phyloP scores from a whole-genome alignment of 805 yeast genomes.

The Yarrowia alimentaria region DNA sequence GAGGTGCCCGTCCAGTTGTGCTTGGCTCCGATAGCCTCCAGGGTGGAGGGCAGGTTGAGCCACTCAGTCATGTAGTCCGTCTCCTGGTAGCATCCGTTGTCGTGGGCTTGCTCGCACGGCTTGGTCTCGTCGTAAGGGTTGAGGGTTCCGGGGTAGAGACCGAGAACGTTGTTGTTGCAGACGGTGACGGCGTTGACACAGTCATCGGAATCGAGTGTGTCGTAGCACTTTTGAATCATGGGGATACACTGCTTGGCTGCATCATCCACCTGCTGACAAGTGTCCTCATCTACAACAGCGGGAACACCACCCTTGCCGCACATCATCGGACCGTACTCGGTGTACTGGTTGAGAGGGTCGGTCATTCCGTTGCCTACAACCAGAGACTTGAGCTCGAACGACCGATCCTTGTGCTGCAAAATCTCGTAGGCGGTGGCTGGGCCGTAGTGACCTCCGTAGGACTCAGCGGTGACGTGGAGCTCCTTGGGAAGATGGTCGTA shows the following conservation, averaged over 20 bases:
- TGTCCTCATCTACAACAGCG: constrained; percentile 69
- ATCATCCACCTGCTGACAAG: constrained; percentile 50
- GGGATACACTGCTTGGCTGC: constrained; percentile 36
- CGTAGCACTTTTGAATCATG: constrained; percentile 72
- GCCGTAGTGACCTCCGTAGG: constrained; percentile 81
- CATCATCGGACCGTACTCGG: constrained; percentile 85
- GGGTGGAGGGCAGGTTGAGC: constrained; percentile 70
- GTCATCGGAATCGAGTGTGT: constrained; percentile 64
- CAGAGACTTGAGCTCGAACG: constrained; percentile 72
- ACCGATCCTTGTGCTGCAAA: constrained; percentile 51
- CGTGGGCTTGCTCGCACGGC: constrained; percentile 12
- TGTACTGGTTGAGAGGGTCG: constrained; percentile 73
- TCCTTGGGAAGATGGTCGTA: constrained; percentile 45
- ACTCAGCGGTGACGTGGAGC: constrained; percentile 82
- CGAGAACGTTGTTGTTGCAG: constrained; percentile 45
- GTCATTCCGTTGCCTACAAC: constrained; percentile 85
- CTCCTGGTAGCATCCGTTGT: constrained; percentile 62
- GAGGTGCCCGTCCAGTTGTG: constrained; percentile 48
- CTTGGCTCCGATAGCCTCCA: constrained; percentile 82
- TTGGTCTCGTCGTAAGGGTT: constrained; percentile 25
- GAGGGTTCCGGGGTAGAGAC: neutral
- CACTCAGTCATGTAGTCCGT: constrained; percentile 69
- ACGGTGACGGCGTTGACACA: constrained; percentile 84
- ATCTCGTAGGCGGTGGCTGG: constrained; percentile 81
- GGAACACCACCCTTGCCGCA: constrained; percentile 72